A percentile compares a stretch with the other conserved stretches of the same genome.
Evolutionary conservation across 2,329 filamentous ascomycete species (phyloP).

Genomic region (Atkinsonella hypoxylon): DNA sequence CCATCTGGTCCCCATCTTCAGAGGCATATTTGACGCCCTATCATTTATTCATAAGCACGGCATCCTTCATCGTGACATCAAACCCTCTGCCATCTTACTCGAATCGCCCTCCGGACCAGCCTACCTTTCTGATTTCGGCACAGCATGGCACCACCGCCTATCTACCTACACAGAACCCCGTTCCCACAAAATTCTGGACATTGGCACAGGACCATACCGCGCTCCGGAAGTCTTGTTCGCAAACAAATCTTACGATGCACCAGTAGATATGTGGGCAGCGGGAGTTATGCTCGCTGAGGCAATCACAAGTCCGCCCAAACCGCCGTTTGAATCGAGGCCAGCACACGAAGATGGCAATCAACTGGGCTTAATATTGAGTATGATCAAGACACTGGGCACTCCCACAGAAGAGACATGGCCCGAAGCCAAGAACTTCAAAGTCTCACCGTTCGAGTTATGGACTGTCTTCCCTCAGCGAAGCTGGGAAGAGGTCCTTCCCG

Average conservation of each 20-base stretch:
- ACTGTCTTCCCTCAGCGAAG: constrained; percentile 52
- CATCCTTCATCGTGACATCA: constrained; percentile 89
- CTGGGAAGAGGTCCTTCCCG: constrained; percentile 61
- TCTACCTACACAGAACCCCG: constrained; percentile 52
- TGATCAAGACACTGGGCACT: constrained; percentile 85
- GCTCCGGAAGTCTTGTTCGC: constrained; percentile 87
- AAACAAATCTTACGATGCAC: constrained; percentile 55
- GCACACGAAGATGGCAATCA: constrained; percentile 76
- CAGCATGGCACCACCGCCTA: constrained; percentile 62
- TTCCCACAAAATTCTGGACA: constrained; percentile 71
- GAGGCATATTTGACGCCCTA: constrained; percentile 59
- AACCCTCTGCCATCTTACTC: constrained; percentile 80
- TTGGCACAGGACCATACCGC: constrained; percentile 85
- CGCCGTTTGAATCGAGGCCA: constrained; percentile 70
- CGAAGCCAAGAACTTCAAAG: constrained; percentile 53
- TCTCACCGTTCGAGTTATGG: constrained; percentile 87
- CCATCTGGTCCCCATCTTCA: constrained; percentile 36
- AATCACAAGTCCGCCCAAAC: constrained; percentile 38
- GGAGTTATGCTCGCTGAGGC: constrained; percentile 77
- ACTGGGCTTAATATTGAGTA: constrained; percentile 77
- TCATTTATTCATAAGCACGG: constrained; percentile 57
- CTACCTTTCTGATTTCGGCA: constrained; percentile 83
- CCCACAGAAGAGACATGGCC: constrained; percentile 76
- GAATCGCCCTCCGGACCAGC: constrained; percentile 56
- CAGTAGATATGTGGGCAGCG: constrained; percentile 80